Conservation (phyloP, 1,284 basidiomycete species). For the Meira miltonrushii region DNA sequence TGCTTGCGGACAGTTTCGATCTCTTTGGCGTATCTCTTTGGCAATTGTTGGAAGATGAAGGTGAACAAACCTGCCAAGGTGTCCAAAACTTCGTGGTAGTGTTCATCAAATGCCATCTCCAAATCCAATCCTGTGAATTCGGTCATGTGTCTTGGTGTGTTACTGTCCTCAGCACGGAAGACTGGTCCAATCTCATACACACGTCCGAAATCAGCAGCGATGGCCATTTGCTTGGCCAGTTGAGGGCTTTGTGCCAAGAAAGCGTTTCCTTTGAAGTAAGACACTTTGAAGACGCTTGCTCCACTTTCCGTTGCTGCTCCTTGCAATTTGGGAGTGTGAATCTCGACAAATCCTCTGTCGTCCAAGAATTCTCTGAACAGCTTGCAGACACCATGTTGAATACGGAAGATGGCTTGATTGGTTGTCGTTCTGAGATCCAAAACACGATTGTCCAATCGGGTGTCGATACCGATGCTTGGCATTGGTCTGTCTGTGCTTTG, state of each 20-base stretch:
- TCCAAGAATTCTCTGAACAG: conserved; percentile 84
- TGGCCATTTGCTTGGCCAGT: conserved; percentile 98
- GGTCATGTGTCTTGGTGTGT: conserved; percentile 95
- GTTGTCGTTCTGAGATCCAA: conserved; percentile 90
- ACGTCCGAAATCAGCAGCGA: conserved; percentile 93
- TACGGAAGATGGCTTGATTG: conserved; percentile 91
- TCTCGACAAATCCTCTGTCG: conserved; percentile 76
- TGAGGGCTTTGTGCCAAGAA: conserved; percentile 96
- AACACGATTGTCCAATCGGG: conserved; percentile 89
- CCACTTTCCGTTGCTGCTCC: conserved; percentile 95
- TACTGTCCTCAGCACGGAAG: conserved; percentile 96
- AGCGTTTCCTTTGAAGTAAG: conserved; percentile 93
- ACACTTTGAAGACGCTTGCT: conserved; percentile 93
- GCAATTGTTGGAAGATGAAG: conserved; percentile 51
- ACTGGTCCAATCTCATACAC: conserved; percentile 93
- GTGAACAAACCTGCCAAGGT: conserved; percentile 48
- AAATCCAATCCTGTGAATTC: conserved; percentile 98
- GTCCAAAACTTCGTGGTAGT: conserved; percentile 74
- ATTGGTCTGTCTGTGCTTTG: conserved; percentile 49
- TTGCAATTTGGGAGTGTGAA: conserved; percentile 95
- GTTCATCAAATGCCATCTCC: conserved; percentile 96
- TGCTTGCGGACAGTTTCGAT: conserved; percentile 77
- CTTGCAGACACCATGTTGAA: conserved; percentile 80
- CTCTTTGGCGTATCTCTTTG: conserved; percentile 68
- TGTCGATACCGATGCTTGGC: conserved; percentile 59